Conservation (phyloP, 2,329 filamentous ascomycete species). For the Pyrenochaeta sp. region DNA sequence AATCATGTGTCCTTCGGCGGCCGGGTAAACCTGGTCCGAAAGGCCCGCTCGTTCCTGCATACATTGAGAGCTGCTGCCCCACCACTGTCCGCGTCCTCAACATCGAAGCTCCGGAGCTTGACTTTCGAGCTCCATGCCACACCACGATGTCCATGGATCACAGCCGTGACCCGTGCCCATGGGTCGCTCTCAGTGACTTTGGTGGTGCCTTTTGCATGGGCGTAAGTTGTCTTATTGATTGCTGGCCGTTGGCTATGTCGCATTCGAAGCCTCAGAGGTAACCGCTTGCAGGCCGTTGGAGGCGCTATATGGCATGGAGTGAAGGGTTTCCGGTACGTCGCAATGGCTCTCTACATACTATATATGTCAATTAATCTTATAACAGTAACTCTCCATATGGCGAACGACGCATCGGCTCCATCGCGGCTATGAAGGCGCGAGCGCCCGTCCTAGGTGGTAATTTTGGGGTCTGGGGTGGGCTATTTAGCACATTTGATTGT, state of each 20-base stretch:
- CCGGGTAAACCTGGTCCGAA: slow-evolving; percentile 9
- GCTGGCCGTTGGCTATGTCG: slow-evolving; percentile 3
- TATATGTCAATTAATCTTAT: slow-evolving; percentile 8
- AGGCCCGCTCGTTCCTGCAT: slow-evolving; percentile 23
- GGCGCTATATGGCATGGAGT: slow-evolving; percentile 86
- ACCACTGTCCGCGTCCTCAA: slow-evolving; percentile 7
- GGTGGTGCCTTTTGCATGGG: slow-evolving; percentile 97
- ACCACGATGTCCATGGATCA: slow-evolving; percentile 75
- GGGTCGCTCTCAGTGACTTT: slow-evolving; percentile 95
- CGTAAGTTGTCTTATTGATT: slow-evolving; percentile 63
- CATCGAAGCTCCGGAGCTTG: background rate
- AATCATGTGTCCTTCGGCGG: slow-evolving; percentile 4
- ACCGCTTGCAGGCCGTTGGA: slow-evolving; percentile 44
- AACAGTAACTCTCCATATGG: slow-evolving; percentile 66
- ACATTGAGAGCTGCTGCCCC: slow-evolving; percentile 12
- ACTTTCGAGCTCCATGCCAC: slow-evolving; percentile 6
- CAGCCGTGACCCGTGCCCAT: slow-evolving; percentile 93
- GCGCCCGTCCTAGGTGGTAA: slow-evolving; percentile 96
- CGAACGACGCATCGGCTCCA: slow-evolving; percentile 88
- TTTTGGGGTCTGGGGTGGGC: slow-evolving; percentile 95
- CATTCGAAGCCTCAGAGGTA: slow-evolving; percentile 9
- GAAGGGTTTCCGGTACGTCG: slow-evolving; percentile 75
- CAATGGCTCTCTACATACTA: too few relatives aligned
- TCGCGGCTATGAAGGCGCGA: slow-evolving; percentile 96
- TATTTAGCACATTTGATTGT: slow-evolving; percentile 96